Conservation (phyloP, 1,284 basidiomycete genomes). For the Phaffia rhodozyma region DNA sequence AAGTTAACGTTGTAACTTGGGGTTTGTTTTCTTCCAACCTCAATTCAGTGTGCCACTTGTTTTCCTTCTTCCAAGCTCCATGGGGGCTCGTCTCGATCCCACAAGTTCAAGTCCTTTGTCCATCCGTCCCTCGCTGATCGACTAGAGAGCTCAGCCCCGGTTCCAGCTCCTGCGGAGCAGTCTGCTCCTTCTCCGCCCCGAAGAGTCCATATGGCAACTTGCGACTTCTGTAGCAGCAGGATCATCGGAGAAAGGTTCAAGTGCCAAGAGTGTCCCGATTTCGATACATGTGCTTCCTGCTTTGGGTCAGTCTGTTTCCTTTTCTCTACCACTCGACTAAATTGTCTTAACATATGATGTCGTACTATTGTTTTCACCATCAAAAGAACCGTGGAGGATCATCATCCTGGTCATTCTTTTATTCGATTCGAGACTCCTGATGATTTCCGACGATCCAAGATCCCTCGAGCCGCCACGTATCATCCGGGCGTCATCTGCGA, state of each 20-base stretch:
- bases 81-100: constrained; percentile 9
- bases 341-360: not conserved
- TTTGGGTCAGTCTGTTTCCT: constrained; percentile 35
- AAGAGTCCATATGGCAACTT: constrained; percentile 19
- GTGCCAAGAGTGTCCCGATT: constrained; percentile 25
- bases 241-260: constrained; percentile 26
- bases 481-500: constrained; percentile 27
- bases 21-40: constrained; percentile 2
- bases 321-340: not conserved
- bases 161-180: constrained; percentile 4
- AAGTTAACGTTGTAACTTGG: not conserved
- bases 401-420: constrained; percentile 62
- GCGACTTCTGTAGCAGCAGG: constrained; percentile 23
- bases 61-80: constrained; percentile 23
- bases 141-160: not conserved
- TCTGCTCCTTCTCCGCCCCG: constrained; percentile 5
- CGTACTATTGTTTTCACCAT: not conserved
- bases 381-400: constrained; percentile 45
- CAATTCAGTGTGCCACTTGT: constrained; percentile 23
- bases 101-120: constrained; percentile 20
- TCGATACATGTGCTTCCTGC: constrained; percentile 48
- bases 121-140: constrained; percentile 2
- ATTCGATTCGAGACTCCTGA: constrained; percentile 45
- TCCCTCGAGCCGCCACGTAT: not conserved
- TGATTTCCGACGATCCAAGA: constrained; percentile 36